Evolutionary conservation across 306 rosid genomes (phyloP), one percentile per base, ranked within the genome.

Genomic region (Glycine latifolia): DNA sequence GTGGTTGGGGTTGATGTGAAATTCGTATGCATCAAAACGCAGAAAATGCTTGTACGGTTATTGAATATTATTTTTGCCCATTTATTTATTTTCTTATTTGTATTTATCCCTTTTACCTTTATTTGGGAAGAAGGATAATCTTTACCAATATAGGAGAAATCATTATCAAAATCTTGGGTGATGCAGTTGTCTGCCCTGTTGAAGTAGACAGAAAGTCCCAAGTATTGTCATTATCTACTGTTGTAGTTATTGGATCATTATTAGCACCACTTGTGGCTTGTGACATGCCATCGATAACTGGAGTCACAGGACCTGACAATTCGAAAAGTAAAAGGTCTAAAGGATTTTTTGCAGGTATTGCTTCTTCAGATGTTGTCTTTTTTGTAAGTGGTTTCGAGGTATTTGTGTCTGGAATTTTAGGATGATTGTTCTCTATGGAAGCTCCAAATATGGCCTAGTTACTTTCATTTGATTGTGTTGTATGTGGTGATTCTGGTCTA

Each of bases 251-350:
- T 26, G 78, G 79, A 79, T 71, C 74, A 73, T 39, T 79, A n/a
- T 49, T 80, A 14, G 6, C 71, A 62, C 58, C 76, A 13, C 16
- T 20, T 71, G 87, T 70, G 37, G 75, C 79, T 79, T 79, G 83
- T 74, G 80, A 41, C 66, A 33, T 17, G 54, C 44, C 87, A 49
- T 73, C 48, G 41, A 61, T 78, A 3, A 65, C 70, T 54, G 83
- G 67, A 79, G 59, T 5, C 50, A 87, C 71, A 52, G 95, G 91
- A 33, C 82, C 83, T 35, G 93, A 86, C 81, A 90, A 84, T 54
- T 85, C 97, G 39, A 84, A 67, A 67, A 95, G 86, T 80, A 93
- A 86, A 63, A 86, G 83, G 82, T 37, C 98, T 83, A 91, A 11
- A 73, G 89, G 82, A 81, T 81, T 69, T 46, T 69, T 88, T 85